phyloP scores from a whole-genome alignment of 495 filamentous ascomycete species.

The Echria macrotheca region DNA sequence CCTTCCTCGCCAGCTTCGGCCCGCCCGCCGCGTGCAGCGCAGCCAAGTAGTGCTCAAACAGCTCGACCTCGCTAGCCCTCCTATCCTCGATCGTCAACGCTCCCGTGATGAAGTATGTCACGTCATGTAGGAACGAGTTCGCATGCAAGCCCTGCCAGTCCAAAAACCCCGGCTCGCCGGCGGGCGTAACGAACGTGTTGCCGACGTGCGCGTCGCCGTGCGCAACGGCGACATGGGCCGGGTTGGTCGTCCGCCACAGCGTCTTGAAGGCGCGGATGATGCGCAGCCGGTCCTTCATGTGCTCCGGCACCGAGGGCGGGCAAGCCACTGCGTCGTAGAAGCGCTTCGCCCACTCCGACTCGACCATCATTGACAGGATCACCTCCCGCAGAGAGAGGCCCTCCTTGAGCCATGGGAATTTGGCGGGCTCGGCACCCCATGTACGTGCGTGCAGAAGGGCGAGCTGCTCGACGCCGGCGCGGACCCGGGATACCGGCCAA shows the following conservation, averaged over 20 bases:
- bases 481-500: constrained; percentile 8
- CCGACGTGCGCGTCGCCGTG: constrained; percentile 30
- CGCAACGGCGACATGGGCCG: constrained; percentile 23
- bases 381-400: constrained; percentile 8
- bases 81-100: constrained; percentile 29
- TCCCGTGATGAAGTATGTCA: constrained; percentile 29
- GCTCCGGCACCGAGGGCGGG: constrained; percentile 19
- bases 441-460: constrained; percentile 31
- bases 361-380: neutral
- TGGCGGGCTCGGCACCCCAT: constrained; percentile 25
- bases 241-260: constrained; percentile 25
- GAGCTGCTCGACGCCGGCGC: constrained; percentile 28
- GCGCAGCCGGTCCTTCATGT: constrained; percentile 24
- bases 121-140: constrained; percentile 31
- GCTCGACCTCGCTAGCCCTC: constrained; percentile 24
- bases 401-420: constrained; percentile 25
- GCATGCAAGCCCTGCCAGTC: constrained; percentile 32
- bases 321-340: neutral
- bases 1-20: constrained; percentile 17
- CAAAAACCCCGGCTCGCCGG: constrained; percentile 28
- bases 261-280: constrained; percentile 24
- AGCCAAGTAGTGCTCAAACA: constrained; percentile 20
- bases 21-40: constrained; percentile 22
- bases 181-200: constrained; percentile 26
- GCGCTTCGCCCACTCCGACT: neutral